These are phyloP conservation scores for Erodium maritimum DNA, from an alignment of 345 rosid genomes.

Conservation along the genomic window DNA sequence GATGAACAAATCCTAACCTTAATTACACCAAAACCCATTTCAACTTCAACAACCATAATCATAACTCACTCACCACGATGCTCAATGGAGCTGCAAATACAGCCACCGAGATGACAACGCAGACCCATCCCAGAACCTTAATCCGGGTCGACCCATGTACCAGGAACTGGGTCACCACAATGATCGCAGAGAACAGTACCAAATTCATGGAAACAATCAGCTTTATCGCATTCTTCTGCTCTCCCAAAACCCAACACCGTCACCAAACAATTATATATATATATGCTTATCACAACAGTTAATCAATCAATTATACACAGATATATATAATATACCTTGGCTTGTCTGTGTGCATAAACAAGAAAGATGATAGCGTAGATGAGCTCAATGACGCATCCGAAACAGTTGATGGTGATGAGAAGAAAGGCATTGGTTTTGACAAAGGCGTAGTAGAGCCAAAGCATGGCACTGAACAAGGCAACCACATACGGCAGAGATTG, in stretches of 20 bases:
- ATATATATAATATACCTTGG: slow-evolving; percentile 25
- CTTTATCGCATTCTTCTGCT: slow-evolving; percentile 51
- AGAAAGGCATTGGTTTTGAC: slow-evolving; percentile 47
- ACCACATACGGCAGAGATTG: slow-evolving; percentile 74
- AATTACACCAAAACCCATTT: too few relatives aligned
- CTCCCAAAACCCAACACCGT: background rate
- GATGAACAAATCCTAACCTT: too few relatives aligned
- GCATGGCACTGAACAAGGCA: slow-evolving; percentile 80
- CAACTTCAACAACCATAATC: too few relatives aligned
- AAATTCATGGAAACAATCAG: slow-evolving; percentile 40
- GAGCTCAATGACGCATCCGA: slow-evolving; percentile 65
- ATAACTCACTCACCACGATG: slow-evolving; percentile 54
- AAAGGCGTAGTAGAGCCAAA: slow-evolving; percentile 83
- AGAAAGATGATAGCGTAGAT: slow-evolving; percentile 51
- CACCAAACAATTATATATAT: background rate
- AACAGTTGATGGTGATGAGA: slow-evolving; percentile 69
- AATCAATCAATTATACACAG: too few relatives aligned
- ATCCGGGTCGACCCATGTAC: slow-evolving; percentile 13
- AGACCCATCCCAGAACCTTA: slow-evolving; percentile 72
- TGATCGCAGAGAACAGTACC: slow-evolving; percentile 36
- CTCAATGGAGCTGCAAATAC: slow-evolving; percentile 81
- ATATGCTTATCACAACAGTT: too few relatives aligned
- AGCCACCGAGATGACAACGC: slow-evolving; percentile 47
- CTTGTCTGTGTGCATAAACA: slow-evolving; percentile 40
- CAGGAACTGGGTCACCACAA: slow-evolving; percentile 31